phyloP scores from a whole-genome alignment of 768 basidiomycete species.

The Neoboletus brunneissimus region DNA sequence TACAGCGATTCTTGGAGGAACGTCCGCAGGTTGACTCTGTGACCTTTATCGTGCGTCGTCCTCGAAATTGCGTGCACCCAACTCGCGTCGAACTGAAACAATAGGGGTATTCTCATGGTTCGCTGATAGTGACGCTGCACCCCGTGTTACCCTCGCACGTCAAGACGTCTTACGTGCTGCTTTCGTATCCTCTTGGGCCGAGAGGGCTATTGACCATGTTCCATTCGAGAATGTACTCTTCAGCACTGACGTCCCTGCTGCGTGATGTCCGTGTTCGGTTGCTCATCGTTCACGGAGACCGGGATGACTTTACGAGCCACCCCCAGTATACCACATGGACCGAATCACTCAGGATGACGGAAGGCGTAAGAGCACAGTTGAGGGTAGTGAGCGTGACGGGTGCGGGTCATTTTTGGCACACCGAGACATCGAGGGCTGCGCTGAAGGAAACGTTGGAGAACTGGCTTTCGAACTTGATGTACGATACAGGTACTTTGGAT shows the following conservation, averaged over 20 bases:
- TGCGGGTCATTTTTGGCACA: conserved; percentile 70
- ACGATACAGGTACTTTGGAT: background rate
- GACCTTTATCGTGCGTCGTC: conserved; percentile 55
- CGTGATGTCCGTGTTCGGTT: conserved; percentile 46
- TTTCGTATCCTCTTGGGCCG: conserved; percentile 76
- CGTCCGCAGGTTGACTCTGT: conserved; percentile 47
- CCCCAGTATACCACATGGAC: conserved; percentile 58
- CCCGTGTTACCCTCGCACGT: conserved; percentile 50
- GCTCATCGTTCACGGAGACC: conserved; percentile 64
- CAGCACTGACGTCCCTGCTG: conserved; percentile 50
- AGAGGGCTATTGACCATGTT: conserved; percentile 70
- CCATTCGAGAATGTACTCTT: conserved; percentile 51
- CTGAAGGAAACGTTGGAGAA: conserved; percentile 19
- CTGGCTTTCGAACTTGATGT: conserved; percentile 20
- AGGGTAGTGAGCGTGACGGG: conserved; percentile 39
- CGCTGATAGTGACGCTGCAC: conserved; percentile 66
- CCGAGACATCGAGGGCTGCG: conserved; percentile 21
- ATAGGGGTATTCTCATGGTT: conserved; percentile 82
- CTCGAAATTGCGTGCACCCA: background rate
- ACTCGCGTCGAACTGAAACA: conserved; percentile 6
- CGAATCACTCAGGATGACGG: conserved; percentile 33
- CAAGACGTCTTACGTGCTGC: conserved; percentile 59
- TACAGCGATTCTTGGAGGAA: conserved; percentile 49
- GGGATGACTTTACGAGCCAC: conserved; percentile 66
- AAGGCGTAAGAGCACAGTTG: conserved; percentile 28